Percentiles rank a stretch among this genome's conserved stretches.
These are phyloP conservation scores for Raffaelea arxii DNA, from an alignment of 2,329 filamentous ascomycete genomes.

Conservation along the genomic window DNA sequence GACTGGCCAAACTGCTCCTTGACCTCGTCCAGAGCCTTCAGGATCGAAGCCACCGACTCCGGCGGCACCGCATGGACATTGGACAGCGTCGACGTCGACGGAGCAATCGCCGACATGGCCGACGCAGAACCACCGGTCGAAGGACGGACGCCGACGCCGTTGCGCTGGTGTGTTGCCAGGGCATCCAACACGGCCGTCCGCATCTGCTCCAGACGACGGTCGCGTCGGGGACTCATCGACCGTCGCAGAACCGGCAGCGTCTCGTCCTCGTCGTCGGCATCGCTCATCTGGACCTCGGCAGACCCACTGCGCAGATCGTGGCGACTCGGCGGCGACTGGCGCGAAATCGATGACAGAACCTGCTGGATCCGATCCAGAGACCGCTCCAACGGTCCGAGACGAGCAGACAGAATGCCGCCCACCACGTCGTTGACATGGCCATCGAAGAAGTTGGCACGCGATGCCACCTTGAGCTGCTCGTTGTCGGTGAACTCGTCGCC, in stretches of 20 bases:
- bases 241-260: slow-evolving; percentile 46
- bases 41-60: slow-evolving; percentile 39
- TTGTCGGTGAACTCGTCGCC: slow-evolving; percentile 71
- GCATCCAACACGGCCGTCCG: slow-evolving; percentile 65
- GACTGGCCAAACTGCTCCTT: slow-evolving; percentile 42
- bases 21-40: slow-evolving; percentile 58
- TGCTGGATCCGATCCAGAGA: slow-evolving; percentile 68
- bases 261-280: slow-evolving; percentile 91
- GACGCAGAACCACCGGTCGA: slow-evolving; percentile 12
- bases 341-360: slow-evolving; percentile 46
- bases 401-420: slow-evolving; percentile 63
- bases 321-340: slow-evolving; percentile 43
- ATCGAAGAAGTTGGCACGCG: slow-evolving; percentile 81
- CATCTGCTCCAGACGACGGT: slow-evolving; percentile 77
- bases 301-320: slow-evolving; percentile 57
- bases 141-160: background rate
- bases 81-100: background rate
- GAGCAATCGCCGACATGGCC: slow-evolving; percentile 17
- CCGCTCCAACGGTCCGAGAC: slow-evolving; percentile 72
- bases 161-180: slow-evolving; percentile 45
- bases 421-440: slow-evolving; percentile 81
- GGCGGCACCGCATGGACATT: slow-evolving; percentile 13
- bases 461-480: slow-evolving; percentile 74
- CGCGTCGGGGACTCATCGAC: slow-evolving; percentile 67
- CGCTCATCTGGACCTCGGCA: slow-evolving; percentile 66